phyloP scores from a whole-genome alignment of 2,329 filamentous ascomycete genomes.

The Clarireedia paspali region DNA sequence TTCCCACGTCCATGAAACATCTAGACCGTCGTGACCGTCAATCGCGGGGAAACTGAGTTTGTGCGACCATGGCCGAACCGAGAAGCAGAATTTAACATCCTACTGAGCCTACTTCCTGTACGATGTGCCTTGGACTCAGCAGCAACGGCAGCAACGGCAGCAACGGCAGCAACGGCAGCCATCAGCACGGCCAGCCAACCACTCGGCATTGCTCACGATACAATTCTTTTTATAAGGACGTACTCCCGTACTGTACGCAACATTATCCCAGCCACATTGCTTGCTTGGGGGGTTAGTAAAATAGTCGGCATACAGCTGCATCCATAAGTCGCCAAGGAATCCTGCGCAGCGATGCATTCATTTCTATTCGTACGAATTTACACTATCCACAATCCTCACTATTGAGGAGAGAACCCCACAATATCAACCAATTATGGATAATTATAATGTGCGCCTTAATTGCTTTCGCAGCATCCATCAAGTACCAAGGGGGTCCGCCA shows the following conservation, averaged over 20 bases:
- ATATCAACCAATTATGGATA: neutral
- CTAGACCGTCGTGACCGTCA: neutral
- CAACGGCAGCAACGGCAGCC: too few species aligned
- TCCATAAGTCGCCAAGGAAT: neutral
- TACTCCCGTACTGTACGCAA: neutral
- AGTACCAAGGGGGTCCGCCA: neutral
- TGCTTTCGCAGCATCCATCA: neutral
- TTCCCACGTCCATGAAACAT: neutral
- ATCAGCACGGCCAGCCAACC: neutral
- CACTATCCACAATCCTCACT: neutral
- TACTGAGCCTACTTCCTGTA: neutral
- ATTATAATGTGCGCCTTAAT: slow-evolving; percentile 1
- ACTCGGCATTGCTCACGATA: neutral
- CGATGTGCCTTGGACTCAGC: neutral
- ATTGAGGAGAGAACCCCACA: neutral
- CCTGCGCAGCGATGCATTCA: neutral
- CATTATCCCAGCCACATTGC: neutral
- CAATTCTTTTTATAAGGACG: neutral
- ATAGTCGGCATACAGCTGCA: neutral
- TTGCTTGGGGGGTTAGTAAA: neutral
- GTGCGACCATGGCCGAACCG: neutral
- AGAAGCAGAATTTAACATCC: neutral
- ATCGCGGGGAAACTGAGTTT: neutral
- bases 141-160: neutral
- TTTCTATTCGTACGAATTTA: neutral